Evolutionary conservation across 768 basidiomycete species (phyloP), one percentile per base, ranked within the genome.

Genomic region (Hortiboletus campestris): DNA sequence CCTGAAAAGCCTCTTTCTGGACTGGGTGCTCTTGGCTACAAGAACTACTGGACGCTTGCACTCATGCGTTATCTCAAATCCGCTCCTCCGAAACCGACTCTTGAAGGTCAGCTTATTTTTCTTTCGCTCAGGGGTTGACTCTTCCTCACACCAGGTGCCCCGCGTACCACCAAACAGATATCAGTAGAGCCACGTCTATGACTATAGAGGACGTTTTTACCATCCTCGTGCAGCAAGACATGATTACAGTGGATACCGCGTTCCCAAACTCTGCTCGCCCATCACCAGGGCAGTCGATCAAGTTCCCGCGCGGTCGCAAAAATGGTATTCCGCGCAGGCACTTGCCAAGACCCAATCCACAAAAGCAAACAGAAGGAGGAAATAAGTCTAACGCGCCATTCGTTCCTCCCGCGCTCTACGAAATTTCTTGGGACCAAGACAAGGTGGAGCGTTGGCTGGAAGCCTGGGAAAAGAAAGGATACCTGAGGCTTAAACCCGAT

Each of bases 1-100:
- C 97, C 97, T 2, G 97, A 99, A 72, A 95, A 95, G 64, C 97
- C 97, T 13, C 82, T 99, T 13, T 98, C 94, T 41, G 88, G 83
- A 39, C 81, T 99, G 25, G 97, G 97, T 22, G 88, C 91, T 13
- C 77, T 98, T 50, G 91, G 93, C n/a, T 99, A 99, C 75, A 86
- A 80, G 75, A 91, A 87, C 59, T 98, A 98, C 68, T 98, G 97
- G 96, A 91, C 86, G 3, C 75, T 94, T 43, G 80, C 92, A 35
- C 67, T 98, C 50, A 94, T 94, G 84, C 81, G 86, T 51, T 95
- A 86, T 72, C 76, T 89, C 51, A 76, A 78, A 39, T 80, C 78
- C 14, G 82, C 84, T 13, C 78, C 85, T n/a, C 76, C 76, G 34
- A 75, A 80, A 49, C 81, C 86, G 25, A 79, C 80, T 35, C 74